Percentiles rank a stretch among this genome's conserved stretches.
Evolutionary conservation across 495 filamentous ascomycete species (phyloP).

Genomic region (Aspergillus kassunensis): DNA sequence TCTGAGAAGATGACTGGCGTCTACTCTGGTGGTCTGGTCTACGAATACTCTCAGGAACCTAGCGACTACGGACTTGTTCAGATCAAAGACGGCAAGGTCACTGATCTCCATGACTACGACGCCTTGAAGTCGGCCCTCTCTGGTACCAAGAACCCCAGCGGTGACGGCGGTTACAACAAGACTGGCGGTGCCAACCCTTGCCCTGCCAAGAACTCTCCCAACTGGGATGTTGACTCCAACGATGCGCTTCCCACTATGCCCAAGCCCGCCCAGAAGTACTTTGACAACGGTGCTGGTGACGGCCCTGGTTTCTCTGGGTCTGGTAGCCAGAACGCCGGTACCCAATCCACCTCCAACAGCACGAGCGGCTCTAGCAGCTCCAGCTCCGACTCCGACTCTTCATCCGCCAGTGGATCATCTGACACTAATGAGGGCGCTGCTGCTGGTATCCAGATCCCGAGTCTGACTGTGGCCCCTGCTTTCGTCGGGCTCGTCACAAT

Average conservation of each 20-base stretch:
- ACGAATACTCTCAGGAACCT: conserved; percentile 84
- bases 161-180: conserved; percentile 72
- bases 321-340: conserved; percentile 69
- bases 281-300: conserved; percentile 68
- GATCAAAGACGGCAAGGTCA: conserved; percentile 55
- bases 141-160: conserved; percentile 60
- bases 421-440: conserved; percentile 39
- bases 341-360: conserved; percentile 57
- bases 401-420: conserved; percentile 8
- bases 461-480: conserved; percentile 51
- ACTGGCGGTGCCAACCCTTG: conserved; percentile 63
- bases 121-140: conserved; percentile 62
- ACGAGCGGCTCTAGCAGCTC: conserved; percentile 13
- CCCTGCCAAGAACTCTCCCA: conserved; percentile 56
- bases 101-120: conserved; percentile 59
- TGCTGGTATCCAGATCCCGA: conserved; percentile 37
- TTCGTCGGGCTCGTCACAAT: conserved; percentile 51
- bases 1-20: conserved; percentile 78
- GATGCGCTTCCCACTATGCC: conserved; percentile 75
- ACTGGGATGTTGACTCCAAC: conserved; percentile 69
- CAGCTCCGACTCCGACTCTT: conserved; percentile 45
- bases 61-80: conserved; percentile 75
- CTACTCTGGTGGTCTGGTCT: conserved; percentile 94
- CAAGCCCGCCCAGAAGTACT: conserved; percentile 58
- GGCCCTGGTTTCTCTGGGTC: conserved; percentile 66